These are phyloP conservation scores for Xylaria sp. DNA, from an alignment of 2,329 filamentous ascomycete genomes.

Conservation along the genomic window DNA sequence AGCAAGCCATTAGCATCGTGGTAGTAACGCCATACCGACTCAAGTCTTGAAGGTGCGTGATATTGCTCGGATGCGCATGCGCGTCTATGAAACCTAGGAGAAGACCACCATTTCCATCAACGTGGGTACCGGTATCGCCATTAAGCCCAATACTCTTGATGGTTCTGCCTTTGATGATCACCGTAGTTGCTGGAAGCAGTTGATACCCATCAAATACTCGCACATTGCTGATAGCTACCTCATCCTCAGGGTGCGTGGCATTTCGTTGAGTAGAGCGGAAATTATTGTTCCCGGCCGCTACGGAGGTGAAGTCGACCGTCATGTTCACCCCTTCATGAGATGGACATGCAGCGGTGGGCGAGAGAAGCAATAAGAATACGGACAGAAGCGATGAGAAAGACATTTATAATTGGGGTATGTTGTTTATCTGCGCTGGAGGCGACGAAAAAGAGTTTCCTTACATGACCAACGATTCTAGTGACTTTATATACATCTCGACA, in stretches of 20 bases:
- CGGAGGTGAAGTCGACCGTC: neutral
- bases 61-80: slow-evolving; percentile 28
- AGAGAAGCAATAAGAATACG: slow-evolving; percentile 10
- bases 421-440: neutral
- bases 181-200: slow-evolving; percentile 23
- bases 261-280: slow-evolving; percentile 13
- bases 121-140: neutral
- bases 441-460: neutral
- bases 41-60: slow-evolving; percentile 29
- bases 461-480: neutral
- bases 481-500: slow-evolving; percentile 10
- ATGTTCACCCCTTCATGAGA: slow-evolving; percentile 18
- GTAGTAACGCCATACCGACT: slow-evolving; percentile 35
- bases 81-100: slow-evolving; percentile 32
- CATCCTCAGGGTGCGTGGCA: neutral
- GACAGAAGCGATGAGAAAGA: neutral
- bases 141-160: slow-evolving; percentile 16
- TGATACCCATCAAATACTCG: slow-evolving; percentile 30
- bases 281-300: slow-evolving; percentile 14
- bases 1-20: slow-evolving; percentile 31
- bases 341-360: slow-evolving; percentile 17
- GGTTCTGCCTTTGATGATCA: slow-evolving; percentile 18
- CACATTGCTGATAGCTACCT: slow-evolving; percentile 27
- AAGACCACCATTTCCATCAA: slow-evolving; percentile 28
- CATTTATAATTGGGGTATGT: neutral